Evolutionary conservation across 1,139 yeast species (phyloP), one percentile per base, ranked within the genome.

Genomic region (Hyphopichia burtonii): DNA sequence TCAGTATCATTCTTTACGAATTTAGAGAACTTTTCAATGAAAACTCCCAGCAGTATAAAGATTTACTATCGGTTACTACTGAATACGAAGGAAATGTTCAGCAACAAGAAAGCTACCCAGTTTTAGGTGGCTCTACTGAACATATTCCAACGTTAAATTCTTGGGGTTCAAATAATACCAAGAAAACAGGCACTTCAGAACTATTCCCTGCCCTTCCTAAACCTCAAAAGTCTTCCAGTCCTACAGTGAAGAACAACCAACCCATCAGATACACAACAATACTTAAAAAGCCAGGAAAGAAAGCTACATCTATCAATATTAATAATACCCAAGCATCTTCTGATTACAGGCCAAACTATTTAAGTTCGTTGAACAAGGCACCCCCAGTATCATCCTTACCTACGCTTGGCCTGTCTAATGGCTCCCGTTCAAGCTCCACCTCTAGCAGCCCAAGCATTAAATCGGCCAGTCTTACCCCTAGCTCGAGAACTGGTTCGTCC

Each of bases 181-280:
- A 22, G 4, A 11, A 18, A 17, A 9, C 20, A 5, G 33, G 17
- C 3, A 42, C 50, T 43, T 47, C 53, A 11, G 77, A 79, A 1
- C 61, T 68, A 41, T 77, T 84, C 54, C 88, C 89, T 1, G 74
- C 76, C 2, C 63, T 80, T 40, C 66, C 80, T 14, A 71, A 66
- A 40, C 74, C 78, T 8, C 45, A 49, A 33, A 48, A 66, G 56
- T 40, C 61, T 44, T 43, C 51, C 4, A 34, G 44, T 0, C 42
- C 52, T 1, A 44, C 47, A 2, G 47, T 52, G 7, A 47, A 47
- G 12, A 35, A 45, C 4, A 54, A 54, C 25, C 62, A 59, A 33
- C 73, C 74, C 4, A 61, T 70, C 16, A 55, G 71, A 40, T 71
- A 71, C 43, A 74, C 79, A 7, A 74, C 74, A 7, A 65, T 77